Evolutionary conservation across 306 rosid genomes (phyloP), one percentile per base, ranked within the genome.

Genomic region (Rosa chinensis): DNA sequence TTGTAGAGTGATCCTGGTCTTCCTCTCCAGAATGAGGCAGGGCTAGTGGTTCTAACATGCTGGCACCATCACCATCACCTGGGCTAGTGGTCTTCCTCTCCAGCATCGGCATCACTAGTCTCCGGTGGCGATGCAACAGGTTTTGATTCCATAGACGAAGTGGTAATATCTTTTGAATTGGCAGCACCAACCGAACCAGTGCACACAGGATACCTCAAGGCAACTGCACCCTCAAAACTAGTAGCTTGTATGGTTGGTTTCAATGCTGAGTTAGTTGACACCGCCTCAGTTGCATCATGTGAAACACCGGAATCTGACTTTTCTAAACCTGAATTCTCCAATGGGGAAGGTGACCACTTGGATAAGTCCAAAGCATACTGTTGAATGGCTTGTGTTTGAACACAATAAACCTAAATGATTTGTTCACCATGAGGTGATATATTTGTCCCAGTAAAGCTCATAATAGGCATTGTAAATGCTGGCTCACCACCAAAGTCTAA

Each of bases 381-480:
- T 81, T 93, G 99, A 84, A 96, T 96, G 76, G 99, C 99, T 83
- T 86, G 94, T 66, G 99, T 96, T 86, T 96, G 98, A 81, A 96
- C 99, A 83, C 98, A 96, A 89, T 91, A 96, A 81, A 96, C 96
- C 90, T 89, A 97, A 84, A 93, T 89, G 81, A 88, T 81, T 78
- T 96, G 96, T 75, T 92, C 97, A 25, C 90, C 90, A 71, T 88
- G 91, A 69, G 94, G 92, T 47, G 91, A 83, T 78, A 95, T 82
- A 87, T 92, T 90, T 61, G 94, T 93, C 75, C 99, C 99, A 3
- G 97, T 91, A 86, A 93, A 96, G 85, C 99, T 93, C 78, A 93
- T 89, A 87, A 96, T 91, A 72, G 98, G 99, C 97, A 93, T 91
- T 42, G 97, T 96, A 79, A 93, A 78, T 49, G 90, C 89, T 39